Percentiles rank a stretch among this genome's conserved stretches.
Evolutionary conservation across 2,329 filamentous ascomycete species (phyloP).

Genomic region (Exophiala dermatitidis): DNA sequence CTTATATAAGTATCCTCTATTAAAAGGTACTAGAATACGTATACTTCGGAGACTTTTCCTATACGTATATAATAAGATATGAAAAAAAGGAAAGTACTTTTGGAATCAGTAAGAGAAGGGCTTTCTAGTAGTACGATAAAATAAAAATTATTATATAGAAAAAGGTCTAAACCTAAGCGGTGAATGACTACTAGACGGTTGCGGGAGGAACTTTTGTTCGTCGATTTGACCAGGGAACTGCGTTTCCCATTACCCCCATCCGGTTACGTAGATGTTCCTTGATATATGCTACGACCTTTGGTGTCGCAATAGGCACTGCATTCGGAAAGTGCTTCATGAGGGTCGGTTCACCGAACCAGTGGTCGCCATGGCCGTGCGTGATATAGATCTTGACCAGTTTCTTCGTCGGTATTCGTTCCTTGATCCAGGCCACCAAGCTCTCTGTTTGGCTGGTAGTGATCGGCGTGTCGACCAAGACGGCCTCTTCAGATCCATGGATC

Average conservation of each 20-base stretch:
- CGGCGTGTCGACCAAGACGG: conserved; percentile 38
- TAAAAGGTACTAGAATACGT: no score
- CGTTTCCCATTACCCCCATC: not conserved
- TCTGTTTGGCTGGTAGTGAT: conserved; percentile 28
- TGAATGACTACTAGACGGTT: no score
- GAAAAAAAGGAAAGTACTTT: no score
- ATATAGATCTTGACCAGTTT: conserved; percentile 36
- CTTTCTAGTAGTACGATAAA: no score
- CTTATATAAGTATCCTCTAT: no score
- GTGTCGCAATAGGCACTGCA: conserved; percentile 21
- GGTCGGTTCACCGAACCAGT: conserved; percentile 34
- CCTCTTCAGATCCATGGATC: conserved; percentile 28
- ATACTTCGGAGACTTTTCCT: no score
- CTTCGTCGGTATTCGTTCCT: conserved; percentile 27
- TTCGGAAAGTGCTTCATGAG: conserved; percentile 31
- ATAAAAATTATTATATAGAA: no score
- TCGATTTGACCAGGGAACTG: not conserved
- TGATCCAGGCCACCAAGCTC: conserved; percentile 35
- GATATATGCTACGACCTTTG: conserved; percentile 23
- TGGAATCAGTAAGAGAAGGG: no score
- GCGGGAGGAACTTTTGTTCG: no score
- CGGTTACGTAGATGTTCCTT: not conserved
- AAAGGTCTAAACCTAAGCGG: no score
- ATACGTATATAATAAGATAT: no score
- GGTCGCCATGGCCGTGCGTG: conserved; percentile 40